phyloP scores from a whole-genome alignment of 192 early-diverging fungal genomes.

The Coemansia brasiliensis region DNA sequence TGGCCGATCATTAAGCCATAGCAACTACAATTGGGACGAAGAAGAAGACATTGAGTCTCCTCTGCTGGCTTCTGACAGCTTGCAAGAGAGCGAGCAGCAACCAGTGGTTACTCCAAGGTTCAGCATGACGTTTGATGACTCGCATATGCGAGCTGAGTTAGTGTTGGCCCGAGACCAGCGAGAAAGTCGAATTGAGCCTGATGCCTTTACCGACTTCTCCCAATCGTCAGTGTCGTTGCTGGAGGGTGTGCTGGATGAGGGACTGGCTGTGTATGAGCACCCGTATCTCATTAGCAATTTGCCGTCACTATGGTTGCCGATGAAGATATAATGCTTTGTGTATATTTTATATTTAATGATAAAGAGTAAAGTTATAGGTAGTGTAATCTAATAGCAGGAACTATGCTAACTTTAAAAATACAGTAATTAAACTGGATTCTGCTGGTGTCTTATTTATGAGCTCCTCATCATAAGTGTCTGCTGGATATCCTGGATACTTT shows the following conservation, averaged over 20 bases:
- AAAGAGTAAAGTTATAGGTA: too few relatives aligned
- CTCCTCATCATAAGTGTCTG: too few relatives aligned
- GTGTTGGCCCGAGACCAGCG: constrained; percentile 60
- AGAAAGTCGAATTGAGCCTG: constrained; percentile 61
- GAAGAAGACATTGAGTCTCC: not conserved
- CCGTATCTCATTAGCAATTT: constrained; percentile 66
- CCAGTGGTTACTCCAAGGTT: constrained; percentile 22
- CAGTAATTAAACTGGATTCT: too few relatives aligned
- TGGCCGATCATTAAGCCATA: constrained; percentile 5
- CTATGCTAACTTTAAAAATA: too few relatives aligned
- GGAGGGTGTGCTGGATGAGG: constrained; percentile 69
- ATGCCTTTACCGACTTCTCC: constrained; percentile 68
- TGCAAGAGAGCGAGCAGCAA: not conserved
- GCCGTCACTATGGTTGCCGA: constrained; percentile 73
- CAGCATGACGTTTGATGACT: constrained; percentile 33
- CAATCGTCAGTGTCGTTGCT: constrained; percentile 73
- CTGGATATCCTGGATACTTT: too few relatives aligned
- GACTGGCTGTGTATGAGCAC: constrained; percentile 65
- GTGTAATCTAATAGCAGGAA: too few relatives aligned
- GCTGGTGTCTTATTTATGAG: too few relatives aligned
- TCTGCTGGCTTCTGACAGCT: not conserved
- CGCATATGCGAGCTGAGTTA: constrained; percentile 36
- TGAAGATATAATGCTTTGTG: constrained; percentile 14
- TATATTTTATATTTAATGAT: not conserved
- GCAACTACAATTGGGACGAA: constrained; percentile 10